phyloP scores from a whole-genome alignment of 2,329 filamentous ascomycete species.

The Nothopassalora personata region DNA sequence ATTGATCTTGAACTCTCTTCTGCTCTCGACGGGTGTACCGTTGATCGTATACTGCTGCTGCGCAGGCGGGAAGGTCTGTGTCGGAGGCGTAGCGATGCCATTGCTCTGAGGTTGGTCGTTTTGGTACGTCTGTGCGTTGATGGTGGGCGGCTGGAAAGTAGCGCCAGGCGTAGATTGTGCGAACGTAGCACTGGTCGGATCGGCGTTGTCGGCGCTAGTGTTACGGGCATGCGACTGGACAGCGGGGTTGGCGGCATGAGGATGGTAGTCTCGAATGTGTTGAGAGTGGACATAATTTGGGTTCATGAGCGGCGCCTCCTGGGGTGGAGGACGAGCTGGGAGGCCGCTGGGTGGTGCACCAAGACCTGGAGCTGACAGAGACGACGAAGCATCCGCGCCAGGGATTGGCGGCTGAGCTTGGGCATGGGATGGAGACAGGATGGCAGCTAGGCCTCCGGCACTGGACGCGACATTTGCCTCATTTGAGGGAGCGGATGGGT shows the following conservation, averaged over 20 bases:
- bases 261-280: constrained; percentile 48
- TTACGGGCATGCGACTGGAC: constrained; percentile 26
- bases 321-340: constrained; percentile 45
- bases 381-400: constrained; percentile 29
- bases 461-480: constrained; percentile 21
- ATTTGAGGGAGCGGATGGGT: constrained; percentile 28
- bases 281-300: constrained; percentile 45
- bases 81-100: neutral
- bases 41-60: constrained; percentile 6
- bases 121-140: constrained; percentile 1
- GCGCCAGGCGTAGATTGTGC: constrained; percentile 11
- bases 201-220: constrained; percentile 25
- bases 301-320: constrained; percentile 45
- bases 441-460: constrained; percentile 31
- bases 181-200: constrained; percentile 13
- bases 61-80: neutral
- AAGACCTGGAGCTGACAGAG: constrained; percentile 29
- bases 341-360: constrained; percentile 38
- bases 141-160: constrained; percentile 1
- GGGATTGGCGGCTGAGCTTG: constrained; percentile 24
- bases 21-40: constrained; percentile 24
- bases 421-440: constrained; percentile 24
- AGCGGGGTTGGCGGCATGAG: constrained; percentile 39
- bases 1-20: constrained; percentile 27
- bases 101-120: constrained; percentile 1